phyloP scores from a whole-genome alignment of 2,329 filamentous ascomycete species.

The Colletotrichum orbiculare region DNA sequence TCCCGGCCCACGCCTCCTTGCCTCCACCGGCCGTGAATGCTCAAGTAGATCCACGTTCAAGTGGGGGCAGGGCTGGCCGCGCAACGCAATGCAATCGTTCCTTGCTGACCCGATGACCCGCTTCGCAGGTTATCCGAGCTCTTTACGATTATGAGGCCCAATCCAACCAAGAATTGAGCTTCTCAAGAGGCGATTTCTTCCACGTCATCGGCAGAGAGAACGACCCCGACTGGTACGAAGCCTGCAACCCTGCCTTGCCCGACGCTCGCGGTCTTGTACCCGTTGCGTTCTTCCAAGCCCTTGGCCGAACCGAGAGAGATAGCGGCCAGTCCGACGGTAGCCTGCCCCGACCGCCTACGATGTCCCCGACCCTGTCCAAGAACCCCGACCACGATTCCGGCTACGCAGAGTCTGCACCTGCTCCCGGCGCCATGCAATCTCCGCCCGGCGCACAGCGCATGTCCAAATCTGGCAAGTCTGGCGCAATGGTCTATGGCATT shows the following conservation, averaged over 20 bases:
- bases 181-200: slow-evolving; percentile 96
- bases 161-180: slow-evolving; percentile 83
- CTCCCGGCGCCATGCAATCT: slow-evolving; percentile 26
- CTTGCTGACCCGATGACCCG: slow-evolving; percentile 21
- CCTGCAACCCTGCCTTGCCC: slow-evolving; percentile 91
- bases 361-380: slow-evolving; percentile 57
- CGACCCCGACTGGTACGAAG: slow-evolving; percentile 97
- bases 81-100: slow-evolving; percentile 25
- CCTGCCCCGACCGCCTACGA: slow-evolving; percentile 53
- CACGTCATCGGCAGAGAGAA: slow-evolving; percentile 97
- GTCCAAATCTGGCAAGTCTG: slow-evolving; percentile 64
- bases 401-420: slow-evolving; percentile 71
- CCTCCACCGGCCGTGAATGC: neutral
- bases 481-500: slow-evolving; percentile 94
- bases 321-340: slow-evolving; percentile 76
- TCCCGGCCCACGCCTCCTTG: too few relatives aligned
- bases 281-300: slow-evolving; percentile 90
- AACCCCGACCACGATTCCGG: slow-evolving; percentile 89
- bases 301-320: slow-evolving; percentile 92
- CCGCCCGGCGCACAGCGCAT: slow-evolving; percentile 51
- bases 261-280: slow-evolving; percentile 92
- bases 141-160: slow-evolving; percentile 91
- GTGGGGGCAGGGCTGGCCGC: slow-evolving; percentile 2
- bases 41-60: neutral
- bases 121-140: slow-evolving; percentile 87